These are phyloP conservation scores for Acanthamoeba divionensis DNA, from an alignment of 208 protist species.

Conservation along the genomic window DNA sequence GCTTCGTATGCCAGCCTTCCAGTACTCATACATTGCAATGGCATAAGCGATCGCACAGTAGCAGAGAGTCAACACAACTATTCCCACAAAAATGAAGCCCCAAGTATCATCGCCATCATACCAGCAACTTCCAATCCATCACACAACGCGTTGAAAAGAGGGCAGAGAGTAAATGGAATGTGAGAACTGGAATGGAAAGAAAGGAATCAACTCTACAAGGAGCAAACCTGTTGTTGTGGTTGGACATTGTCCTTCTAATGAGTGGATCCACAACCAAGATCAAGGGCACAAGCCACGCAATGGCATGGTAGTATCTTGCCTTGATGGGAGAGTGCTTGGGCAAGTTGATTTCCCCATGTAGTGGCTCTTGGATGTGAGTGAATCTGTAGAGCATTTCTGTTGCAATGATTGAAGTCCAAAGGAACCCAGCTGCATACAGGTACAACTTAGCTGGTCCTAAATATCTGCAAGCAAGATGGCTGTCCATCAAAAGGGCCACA, in stretches of 20 bases:
- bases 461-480: background rate
- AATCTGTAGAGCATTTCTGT: conserved; percentile 34
- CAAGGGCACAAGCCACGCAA: background rate
- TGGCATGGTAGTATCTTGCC: conserved; percentile 11
- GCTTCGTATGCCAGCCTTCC: no score
- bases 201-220: no score
- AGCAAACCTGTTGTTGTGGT: background rate
- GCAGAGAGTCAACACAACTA: conserved; percentile 14
- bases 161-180: no score
- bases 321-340: conserved; percentile 30
- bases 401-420: conserved; percentile 17
- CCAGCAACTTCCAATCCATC: no score
- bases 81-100: conserved; percentile 2
- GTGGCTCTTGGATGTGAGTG: conserved; percentile 8
- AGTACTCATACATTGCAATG: no score
- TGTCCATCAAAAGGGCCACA: background rate
- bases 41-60: background rate
- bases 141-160: no score
- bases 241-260: background rate
- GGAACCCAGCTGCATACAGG: background rate
- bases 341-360: background rate
- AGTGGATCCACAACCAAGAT: background rate
- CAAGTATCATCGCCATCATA: background rate
- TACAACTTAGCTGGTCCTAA: conserved; percentile 1
- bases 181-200: no score